Percentiles rank a stretch among this genome's conserved stretches.
These are phyloP conservation scores for Aegilops umbellulata DNA, from an alignment of 176 grass and related monocot species.

Conservation along the genomic window DNA sequence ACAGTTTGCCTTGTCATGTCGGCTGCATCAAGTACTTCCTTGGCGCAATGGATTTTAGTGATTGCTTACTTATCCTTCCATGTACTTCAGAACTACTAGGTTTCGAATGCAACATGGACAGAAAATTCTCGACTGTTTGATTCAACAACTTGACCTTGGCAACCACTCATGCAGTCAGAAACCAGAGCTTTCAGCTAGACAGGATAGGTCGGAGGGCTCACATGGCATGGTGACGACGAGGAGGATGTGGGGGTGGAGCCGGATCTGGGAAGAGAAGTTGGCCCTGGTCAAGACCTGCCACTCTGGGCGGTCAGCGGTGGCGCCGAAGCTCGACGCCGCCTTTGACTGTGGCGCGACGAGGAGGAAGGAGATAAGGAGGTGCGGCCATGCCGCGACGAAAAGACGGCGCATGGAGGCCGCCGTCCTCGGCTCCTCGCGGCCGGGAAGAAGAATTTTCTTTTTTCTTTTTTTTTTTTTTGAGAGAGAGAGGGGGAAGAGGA, in stretches of 20 bases:
- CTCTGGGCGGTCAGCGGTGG: conserved; percentile 15
- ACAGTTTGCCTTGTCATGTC: background rate
- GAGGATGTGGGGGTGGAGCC: conserved; percentile 59
- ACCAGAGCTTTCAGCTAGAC: background rate
- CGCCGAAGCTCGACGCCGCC: conserved; percentile 6
- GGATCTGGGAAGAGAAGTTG: conserved; percentile 94
- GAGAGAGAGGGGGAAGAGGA: too few species aligned
- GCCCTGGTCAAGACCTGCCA: conserved; percentile 67
- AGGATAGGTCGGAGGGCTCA: conserved; percentile 32
- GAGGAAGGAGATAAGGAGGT: conserved; percentile 27
- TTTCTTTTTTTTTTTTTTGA: too few species aligned
- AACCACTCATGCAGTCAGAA: background rate
- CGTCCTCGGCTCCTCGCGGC: background rate
- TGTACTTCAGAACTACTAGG: background rate
- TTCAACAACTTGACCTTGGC: background rate
- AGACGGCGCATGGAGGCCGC: conserved; percentile 32
- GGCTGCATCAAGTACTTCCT: background rate
- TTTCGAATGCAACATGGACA: background rate
- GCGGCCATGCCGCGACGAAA: conserved; percentile 26
- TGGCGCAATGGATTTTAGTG: background rate
- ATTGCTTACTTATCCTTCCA: background rate
- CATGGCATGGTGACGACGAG: conserved; percentile 78
- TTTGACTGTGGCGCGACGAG: background rate
- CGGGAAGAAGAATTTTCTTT: background rate
- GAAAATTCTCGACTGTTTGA: background rate